A percentile compares a stretch with the other conserved stretches of the same genome.
Conservation (phyloP, 2,329 filamentous ascomycete genomes). For the Colletotrichum trifolii region DNA sequence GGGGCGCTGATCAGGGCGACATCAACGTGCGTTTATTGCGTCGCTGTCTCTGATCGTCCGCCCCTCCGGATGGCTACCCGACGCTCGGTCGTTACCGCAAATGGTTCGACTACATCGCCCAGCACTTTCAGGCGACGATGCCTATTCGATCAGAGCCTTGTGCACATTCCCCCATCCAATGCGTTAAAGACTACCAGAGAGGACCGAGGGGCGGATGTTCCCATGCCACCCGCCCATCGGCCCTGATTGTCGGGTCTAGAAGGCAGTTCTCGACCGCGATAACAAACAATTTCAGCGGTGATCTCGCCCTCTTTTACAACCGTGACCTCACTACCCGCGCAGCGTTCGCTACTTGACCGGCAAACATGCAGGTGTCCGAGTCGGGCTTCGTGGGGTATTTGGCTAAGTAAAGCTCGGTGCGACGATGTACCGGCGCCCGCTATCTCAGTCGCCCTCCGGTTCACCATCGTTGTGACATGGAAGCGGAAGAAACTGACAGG, state of each 20-base stretch:
- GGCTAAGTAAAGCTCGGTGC: no score
- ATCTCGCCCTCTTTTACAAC: constrained; percentile 3
- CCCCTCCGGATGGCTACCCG: constrained; percentile 15
- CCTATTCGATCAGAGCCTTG: constrained; percentile 1
- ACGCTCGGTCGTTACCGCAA: constrained; percentile 4
- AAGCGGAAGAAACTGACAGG: no score
- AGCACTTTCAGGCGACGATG: constrained; percentile 8
- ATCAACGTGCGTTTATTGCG: constrained; percentile 2
- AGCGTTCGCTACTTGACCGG: not conserved
- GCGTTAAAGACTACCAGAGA: not conserved
- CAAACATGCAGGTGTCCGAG: constrained; percentile 22
- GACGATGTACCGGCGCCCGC: no score
- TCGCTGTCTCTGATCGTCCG: constrained; percentile 4
- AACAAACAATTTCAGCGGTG: constrained; percentile 5
- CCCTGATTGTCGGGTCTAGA: constrained; percentile 30
- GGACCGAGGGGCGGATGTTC: constrained; percentile 2
- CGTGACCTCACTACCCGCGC: constrained; percentile 14
- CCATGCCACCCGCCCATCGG: constrained; percentile 6
- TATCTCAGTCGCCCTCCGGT: no score
- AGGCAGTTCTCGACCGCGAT: constrained; percentile 1
- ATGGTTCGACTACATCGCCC: not conserved
- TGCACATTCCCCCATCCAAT: constrained; percentile 5
- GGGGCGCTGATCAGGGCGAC: constrained; percentile 16
- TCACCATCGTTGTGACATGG: no score
- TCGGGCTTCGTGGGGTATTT: not conserved